Base-by-base conservation (phyloP, 192 early-diverging fungal species). In the Backusella tuberculispora region DNA sequence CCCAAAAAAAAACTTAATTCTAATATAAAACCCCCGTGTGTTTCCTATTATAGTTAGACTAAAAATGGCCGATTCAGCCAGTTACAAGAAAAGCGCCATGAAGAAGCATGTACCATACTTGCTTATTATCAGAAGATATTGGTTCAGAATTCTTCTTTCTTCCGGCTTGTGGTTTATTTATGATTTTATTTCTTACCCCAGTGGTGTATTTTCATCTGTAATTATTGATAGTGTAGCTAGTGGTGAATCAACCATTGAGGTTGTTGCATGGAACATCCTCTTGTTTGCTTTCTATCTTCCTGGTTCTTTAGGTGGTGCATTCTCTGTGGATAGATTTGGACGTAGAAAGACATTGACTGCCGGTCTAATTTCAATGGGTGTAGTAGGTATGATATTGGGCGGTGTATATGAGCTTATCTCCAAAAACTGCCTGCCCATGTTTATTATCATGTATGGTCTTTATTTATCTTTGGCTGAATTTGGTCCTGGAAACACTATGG, bases 251-350 rank as follows among this genome's bases (percentile, higher is more conserved):
- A 70, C 86, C 14, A 81, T 86, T 15, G 45, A 81, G 37, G 86
- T 80, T 19, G 78, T 81, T 3, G 82, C 82, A 48, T 90, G 87
- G 87, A 80, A 83, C 40, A 70, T 89, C 26, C 83, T 90, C 24
- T 66, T 90, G 6, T 81, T 81, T 73, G 73, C 69, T 12, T 88
- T 90, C 75, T 90, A 84, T 66, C 77, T 90, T 17, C 88, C 88
- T 37, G 88, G 88, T 6, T 79, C 76, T 37, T 74, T 90, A 21
- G 50, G 50, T 10, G 88, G 88, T 60, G 87, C 88, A 37, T 77
- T 79, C 34, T 66, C 75, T 21, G 78, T 83, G 1, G 88, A 90
- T 53, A 71, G 42, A 50, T 83, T 90, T 60, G 88, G 88, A 15
- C 88, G 88, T 34, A 83, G 83, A 68, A 80, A 75, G 37, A 87